These are phyloP conservation scores for Cladophialophora immunda DNA, from an alignment of 2,329 filamentous ascomycete genomes.

Conservation along the genomic window DNA sequence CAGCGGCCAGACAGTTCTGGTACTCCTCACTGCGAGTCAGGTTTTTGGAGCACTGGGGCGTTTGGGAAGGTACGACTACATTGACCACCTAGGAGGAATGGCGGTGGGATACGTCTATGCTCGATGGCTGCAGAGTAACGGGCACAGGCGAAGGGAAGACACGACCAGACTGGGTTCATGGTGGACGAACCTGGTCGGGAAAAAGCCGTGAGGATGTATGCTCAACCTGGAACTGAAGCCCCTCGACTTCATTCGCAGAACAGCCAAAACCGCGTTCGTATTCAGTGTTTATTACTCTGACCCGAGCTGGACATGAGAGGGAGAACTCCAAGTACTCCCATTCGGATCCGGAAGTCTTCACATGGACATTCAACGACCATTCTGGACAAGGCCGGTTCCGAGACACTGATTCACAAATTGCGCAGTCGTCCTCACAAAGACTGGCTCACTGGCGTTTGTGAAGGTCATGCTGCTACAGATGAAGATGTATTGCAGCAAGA, in stretches of 20 bases:
- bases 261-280: neutral
- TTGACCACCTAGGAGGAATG: conserved; percentile 55
- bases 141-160: conserved; percentile 17
- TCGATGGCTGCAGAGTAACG: conserved; percentile 32
- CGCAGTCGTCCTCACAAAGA: neutral
- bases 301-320: neutral
- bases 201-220: conserved; percentile 8
- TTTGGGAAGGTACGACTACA: conserved; percentile 50
- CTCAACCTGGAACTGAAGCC: neutral
- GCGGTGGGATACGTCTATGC: conserved; percentile 47
- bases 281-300: neutral
- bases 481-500: neutral
- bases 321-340: neutral
- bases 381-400: neutral
- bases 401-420: neutral
- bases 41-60: conserved; percentile 45
- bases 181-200: conserved; percentile 16
- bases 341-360: neutral
- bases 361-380: neutral
- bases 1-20: conserved; percentile 50
- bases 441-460: neutral
- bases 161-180: conserved; percentile 4
- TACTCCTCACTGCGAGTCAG: conserved; percentile 49
- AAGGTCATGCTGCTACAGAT: neutral
- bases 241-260: neutral